phyloP scores from a whole-genome alignment of 306 rosid species.

The Inga oerstediana region DNA sequence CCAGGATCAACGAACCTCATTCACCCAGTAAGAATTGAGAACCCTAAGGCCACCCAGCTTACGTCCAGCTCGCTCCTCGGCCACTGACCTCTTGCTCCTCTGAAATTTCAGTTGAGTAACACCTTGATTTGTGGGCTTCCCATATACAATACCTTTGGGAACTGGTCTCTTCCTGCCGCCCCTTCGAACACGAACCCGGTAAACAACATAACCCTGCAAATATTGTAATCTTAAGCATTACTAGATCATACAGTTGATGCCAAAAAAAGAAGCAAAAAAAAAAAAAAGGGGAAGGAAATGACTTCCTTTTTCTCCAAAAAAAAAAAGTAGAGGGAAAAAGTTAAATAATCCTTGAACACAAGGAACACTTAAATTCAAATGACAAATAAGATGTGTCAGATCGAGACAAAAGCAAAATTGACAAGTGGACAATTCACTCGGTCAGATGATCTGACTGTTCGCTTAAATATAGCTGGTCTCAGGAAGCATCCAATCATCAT shows the following conservation, averaged over 20 bases:
- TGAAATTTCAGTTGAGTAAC: constrained; percentile 79
- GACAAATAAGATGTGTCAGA: not conserved
- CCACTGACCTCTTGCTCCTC: constrained; percentile 73
- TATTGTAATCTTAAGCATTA: not conserved
- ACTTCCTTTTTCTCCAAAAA: not conserved
- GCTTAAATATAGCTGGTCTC: constrained; percentile 25
- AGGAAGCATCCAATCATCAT: constrained; percentile 33
- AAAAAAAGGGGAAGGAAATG: not conserved
- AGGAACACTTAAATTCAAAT: not conserved
- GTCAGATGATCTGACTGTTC: constrained; percentile 12
- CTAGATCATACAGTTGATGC: not conserved
- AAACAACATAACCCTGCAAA: constrained; percentile 64
- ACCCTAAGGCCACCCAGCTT: constrained; percentile 74
- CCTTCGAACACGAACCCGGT: constrained; percentile 72
- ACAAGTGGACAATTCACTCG: not conserved
- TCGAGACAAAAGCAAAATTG: constrained; percentile 23
- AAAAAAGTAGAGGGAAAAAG: not conserved
- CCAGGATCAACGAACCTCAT: constrained; percentile 46
- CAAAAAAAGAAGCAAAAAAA: not conserved
- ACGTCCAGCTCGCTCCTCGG: constrained; percentile 77
- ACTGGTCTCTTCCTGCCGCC: constrained; percentile 86
- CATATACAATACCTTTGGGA: constrained; percentile 75
- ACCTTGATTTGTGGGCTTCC: constrained; percentile 80
- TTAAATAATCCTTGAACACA: not conserved
- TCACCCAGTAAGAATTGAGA: constrained; percentile 74